Conservation (phyloP, 1,284 basidiomycete genomes). For the Mycocalia duriaeana region DNA sequence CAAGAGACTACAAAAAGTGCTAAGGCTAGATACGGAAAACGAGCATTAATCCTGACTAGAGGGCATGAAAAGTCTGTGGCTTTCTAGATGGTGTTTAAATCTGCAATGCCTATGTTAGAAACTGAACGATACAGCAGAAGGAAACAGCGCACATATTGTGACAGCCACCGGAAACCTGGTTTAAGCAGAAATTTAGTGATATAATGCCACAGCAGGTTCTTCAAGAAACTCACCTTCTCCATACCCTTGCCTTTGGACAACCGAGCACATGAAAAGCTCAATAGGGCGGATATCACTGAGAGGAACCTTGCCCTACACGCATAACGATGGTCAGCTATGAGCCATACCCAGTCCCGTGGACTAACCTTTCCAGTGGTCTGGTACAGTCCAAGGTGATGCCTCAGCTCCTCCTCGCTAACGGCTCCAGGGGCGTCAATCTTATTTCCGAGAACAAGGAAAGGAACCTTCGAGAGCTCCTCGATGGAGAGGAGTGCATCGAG, state of each 20-base stretch:
- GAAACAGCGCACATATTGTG: slow-evolving; percentile 70
- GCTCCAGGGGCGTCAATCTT: slow-evolving; percentile 99
- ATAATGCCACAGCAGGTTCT: slow-evolving; percentile 4
- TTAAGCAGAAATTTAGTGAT: slow-evolving; percentile 8
- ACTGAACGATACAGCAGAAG: not conserved
- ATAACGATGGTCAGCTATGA: too few relatives aligned
- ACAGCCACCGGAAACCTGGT: slow-evolving; percentile 94
- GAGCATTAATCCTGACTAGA: too few relatives aligned
- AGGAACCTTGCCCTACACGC: slow-evolving; percentile 94
- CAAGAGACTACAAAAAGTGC: too few relatives aligned
- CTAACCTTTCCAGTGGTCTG: slow-evolving; percentile 97
- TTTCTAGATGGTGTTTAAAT: too few relatives aligned
- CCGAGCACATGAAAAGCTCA: slow-evolving; percentile 99
- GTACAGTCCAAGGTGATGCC: slow-evolving; percentile 92
- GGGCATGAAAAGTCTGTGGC: too few relatives aligned
- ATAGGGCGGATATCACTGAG: slow-evolving; percentile 96
- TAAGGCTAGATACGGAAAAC: too few relatives aligned
- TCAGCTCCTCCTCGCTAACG: slow-evolving; percentile 95
- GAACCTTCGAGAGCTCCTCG: slow-evolving; percentile 92
- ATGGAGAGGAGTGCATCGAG: slow-evolving; percentile 93
- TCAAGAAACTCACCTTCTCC: slow-evolving; percentile 70
- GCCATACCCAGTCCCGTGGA: too few relatives aligned
- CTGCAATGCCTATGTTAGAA: not conserved
- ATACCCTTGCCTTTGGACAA: slow-evolving; percentile 98
- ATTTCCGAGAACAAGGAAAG: slow-evolving; percentile 98